A percentile compares a stretch with the other conserved stretches of the same genome.
phyloP scores from a whole-genome alignment of 495 filamentous ascomycete genomes.

The Penicillium cosmopolitanum region DNA sequence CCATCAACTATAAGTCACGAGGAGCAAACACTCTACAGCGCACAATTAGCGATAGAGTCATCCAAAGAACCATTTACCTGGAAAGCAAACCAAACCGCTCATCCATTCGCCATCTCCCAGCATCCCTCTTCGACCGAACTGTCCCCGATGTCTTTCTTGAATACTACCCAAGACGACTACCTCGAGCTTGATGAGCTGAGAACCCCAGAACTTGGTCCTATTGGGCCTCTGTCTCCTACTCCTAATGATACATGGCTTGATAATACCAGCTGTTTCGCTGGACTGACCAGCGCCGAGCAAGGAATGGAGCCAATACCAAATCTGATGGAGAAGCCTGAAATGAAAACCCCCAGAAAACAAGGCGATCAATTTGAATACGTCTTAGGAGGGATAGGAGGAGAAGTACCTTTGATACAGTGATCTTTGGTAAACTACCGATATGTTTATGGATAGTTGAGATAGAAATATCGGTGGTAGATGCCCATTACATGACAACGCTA shows the following conservation, averaged over 20 bases:
- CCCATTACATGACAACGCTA: conserved; percentile 7
- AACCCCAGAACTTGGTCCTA: neutral
- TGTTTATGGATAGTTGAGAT: neutral
- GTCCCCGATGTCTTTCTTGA: neutral
- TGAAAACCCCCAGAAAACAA: neutral
- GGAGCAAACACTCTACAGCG: neutral
- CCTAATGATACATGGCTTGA: neutral
- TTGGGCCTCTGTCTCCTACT: neutral
- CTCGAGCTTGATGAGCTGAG: neutral
- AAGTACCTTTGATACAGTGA: conserved; percentile 3
- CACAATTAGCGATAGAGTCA: neutral
- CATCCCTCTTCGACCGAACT: neutral
- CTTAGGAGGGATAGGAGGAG: conserved; percentile 11
- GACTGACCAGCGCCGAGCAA: neutral
- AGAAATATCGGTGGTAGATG: neutral
- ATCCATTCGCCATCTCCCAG: neutral
- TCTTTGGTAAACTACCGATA: neutral
- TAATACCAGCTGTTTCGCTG: neutral
- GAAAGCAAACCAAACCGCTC: neutral
- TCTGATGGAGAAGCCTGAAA: neutral
- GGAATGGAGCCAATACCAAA: neutral
- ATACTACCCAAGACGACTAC: neutral
- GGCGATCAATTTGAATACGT: neutral
- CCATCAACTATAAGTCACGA: neutral
- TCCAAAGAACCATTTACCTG: neutral